These are phyloP conservation scores for Serendipita sp. DNA, from an alignment of 768 basidiomycete species.

Conservation along the genomic window DNA sequence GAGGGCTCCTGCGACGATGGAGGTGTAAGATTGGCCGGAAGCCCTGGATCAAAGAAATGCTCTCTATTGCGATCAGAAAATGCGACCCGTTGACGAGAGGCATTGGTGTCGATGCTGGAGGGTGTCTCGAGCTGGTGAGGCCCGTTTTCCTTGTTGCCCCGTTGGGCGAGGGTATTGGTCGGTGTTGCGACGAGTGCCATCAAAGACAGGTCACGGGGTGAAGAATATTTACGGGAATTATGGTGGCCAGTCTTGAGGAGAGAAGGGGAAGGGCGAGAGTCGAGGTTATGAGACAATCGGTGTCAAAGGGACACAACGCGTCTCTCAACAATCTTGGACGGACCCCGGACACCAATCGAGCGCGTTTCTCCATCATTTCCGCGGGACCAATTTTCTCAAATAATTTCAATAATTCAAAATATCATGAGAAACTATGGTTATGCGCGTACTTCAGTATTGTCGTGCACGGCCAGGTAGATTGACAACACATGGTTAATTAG, in stretches of 20 bases:
- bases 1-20: constrained; percentile 30
- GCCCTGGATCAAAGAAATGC: neutral
- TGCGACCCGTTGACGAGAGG: constrained; percentile 16
- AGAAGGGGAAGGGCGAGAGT: neutral
- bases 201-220: neutral
- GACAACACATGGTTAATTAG: no score
- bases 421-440: no score
- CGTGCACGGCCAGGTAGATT: no score
- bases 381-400: no score
- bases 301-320: neutral
- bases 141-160: constrained; percentile 37
- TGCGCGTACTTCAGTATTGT: no score
- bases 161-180: constrained; percentile 20
- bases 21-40: neutral
- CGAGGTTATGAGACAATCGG: neutral
- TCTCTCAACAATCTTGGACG: no score
- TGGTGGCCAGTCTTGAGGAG: neutral
- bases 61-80: neutral
- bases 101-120: constrained; percentile 13
- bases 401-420: no score
- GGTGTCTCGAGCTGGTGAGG: constrained; percentile 15
- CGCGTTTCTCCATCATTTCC: no score
- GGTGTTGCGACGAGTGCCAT: neutral
- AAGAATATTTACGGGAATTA: neutral
- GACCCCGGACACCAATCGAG: no score